Evolutionary conservation across 1,284 basidiomycete species (phyloP), one percentile per base, ranked within the genome.

Genomic region (Irpex sp.): DNA sequence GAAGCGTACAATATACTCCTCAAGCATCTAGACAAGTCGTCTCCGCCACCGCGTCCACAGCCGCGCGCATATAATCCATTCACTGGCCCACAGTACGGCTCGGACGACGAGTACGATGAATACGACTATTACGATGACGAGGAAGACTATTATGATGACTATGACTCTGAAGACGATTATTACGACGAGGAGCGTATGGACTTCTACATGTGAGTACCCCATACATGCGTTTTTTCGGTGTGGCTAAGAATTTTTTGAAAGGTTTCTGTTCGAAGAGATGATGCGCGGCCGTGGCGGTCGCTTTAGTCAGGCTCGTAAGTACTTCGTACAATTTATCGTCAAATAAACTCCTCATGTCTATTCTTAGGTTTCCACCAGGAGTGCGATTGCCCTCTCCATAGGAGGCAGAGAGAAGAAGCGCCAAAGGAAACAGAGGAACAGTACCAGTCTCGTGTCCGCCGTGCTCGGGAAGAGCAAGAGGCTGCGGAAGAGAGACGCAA

Each of bases 1-100:
- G 87, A 85, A 63, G 89, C 89, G 3, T 92, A 90, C 75, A 81
- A 82, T 57, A 71, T 82, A 40, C 78, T 91, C 55, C 73, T 82
- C 60, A 82, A 83, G 66, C 81, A 89, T 70, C 73, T 86, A 37
- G 81, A 86, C 63, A 71, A 68, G 56, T 75, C 78, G 2, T 66
- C 70, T 3, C 66, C 71, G 61, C 73, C 70, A 31, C 66, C 65
- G 58, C 71, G 68, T 65, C 64, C 66, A 38, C 62, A 60, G n/a
- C 52, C 59, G 15, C 65, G 67, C 55, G 19, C 58, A 5, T 70
- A 64, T 65, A 58, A 66, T 61, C 57, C 66, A 2, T 70, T 66
- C 21, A 63, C 49, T 2, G 65, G 58, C 40, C 64, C 72, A 31
- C 74, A 69, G 37, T 72, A 71, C 17, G 73, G 75, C 58, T 75